phyloP scores from a whole-genome alignment of 2,329 filamentous ascomycete genomes.

The Aureobasidium sp. region DNA sequence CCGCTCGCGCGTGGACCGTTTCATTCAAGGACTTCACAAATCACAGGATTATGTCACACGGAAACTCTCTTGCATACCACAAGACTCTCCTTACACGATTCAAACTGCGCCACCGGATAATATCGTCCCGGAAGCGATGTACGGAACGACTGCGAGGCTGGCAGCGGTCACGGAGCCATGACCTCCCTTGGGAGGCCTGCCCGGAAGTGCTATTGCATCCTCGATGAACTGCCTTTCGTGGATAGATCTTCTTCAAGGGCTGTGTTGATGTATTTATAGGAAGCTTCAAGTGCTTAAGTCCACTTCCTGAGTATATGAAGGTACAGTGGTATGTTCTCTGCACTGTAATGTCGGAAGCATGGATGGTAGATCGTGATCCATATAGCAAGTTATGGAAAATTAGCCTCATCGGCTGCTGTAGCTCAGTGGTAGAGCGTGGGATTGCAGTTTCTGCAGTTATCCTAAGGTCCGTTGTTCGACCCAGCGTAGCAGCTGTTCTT shows the following conservation, averaged over 20 bases:
- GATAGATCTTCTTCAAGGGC: not conserved
- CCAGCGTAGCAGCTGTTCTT: constrained; percentile 15
- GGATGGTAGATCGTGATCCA: not conserved
- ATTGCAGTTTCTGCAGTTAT: constrained; percentile 14
- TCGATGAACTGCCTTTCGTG: not conserved
- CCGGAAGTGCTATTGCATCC: not conserved
- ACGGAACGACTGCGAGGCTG: not conserved
- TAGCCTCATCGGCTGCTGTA: constrained; percentile 5
- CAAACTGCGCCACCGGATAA: not conserved
- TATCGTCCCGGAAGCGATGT: not conserved
- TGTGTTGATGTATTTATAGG: not conserved
- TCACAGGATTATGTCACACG: not conserved
- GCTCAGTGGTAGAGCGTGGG: constrained; percentile 16
- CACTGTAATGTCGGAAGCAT: too few relatives aligned
- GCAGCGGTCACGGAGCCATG: not conserved
- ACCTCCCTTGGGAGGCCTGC: not conserved
- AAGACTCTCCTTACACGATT: not conserved
- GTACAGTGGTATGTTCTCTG: too few relatives aligned
- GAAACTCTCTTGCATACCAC: not conserved
- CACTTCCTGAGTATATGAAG: too few relatives aligned
- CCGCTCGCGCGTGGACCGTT: not conserved
- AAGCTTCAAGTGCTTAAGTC: not conserved
- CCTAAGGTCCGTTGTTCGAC: constrained; percentile 16
- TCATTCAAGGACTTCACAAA: not conserved
- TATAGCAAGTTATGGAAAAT: not conserved